Evolutionary conservation across 2,329 filamentous ascomycete genomes (phyloP), one percentile per base, ranked within the genome.

Genomic region (Aspergillus tanneri): DNA sequence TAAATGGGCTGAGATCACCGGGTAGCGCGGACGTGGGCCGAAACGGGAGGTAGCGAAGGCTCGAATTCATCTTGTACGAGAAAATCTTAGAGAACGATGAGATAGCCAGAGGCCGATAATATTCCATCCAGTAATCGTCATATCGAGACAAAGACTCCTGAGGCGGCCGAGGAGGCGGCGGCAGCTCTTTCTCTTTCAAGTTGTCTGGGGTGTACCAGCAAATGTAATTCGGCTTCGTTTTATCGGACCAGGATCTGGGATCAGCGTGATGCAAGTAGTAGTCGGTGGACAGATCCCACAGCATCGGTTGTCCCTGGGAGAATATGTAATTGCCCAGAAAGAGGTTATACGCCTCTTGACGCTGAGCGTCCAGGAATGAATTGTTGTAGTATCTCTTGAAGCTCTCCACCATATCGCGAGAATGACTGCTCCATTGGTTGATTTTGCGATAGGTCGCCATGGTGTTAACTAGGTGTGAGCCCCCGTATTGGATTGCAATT

Each of bases 371-470:
- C 7, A 99, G 80, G 67, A 99, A 99, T 0, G 92, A 95, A 65
- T 99, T 99, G 72, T 97, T 96, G 70, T 99, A 99, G 69, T 97
- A 99, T 22, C 93, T 83, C 69, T 97, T 99, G 76, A 99, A 96
- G 67, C 90, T 96, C 72, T 99, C 93, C 18, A 99, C 91, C 92
- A 99, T 97, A 68, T 99, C 93, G 57, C 93, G 82, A 2, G 92
- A 96, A 68, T 96, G 90, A 60, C 90, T 96, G 19, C 90, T 95
- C 93, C 93, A 99, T 67, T 97, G 92, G 58, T 97, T 97, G 67
- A 96, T 95, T 72, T 97, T 97, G 48, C 93, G 87, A 68, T 99
- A 99, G 4, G 93, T 99, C 57, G 95, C 91, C 91, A 99, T 97
- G 0, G 93, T 99, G 67, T 99, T 99, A 60, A 99, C 93, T 0